A percentile compares a stretch with the other conserved stretches of the same genome.
Conservation (phyloP, 441 rosid species). For the Eugenia klotzschiana region DNA sequence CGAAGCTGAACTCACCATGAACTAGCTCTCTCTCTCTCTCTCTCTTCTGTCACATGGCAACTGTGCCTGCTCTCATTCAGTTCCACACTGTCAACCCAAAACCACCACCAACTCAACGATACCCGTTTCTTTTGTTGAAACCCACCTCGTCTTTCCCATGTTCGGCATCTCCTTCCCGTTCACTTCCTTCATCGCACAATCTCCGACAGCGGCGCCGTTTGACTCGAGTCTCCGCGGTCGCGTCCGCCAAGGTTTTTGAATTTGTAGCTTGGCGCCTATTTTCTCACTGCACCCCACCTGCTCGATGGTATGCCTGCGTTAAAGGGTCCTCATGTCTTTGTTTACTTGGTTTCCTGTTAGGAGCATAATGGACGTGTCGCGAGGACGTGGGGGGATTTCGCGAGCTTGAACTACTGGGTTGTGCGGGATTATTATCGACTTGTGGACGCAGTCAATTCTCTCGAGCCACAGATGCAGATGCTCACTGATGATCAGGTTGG, state of each 20-base stretch:
- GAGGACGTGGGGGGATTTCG: slow-evolving; percentile 32
- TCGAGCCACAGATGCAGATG: slow-evolving; percentile 41
- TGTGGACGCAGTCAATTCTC: slow-evolving; percentile 47
- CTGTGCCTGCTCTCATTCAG: slow-evolving; percentile 17
- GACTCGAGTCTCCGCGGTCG: slow-evolving; percentile 5
- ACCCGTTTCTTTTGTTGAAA: slow-evolving; percentile 7
- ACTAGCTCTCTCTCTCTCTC: background rate
- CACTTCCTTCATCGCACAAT: background rate
- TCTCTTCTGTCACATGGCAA: slow-evolving; percentile 18
- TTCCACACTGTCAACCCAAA: slow-evolving; percentile 10
- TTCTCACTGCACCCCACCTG: slow-evolving; percentile 17
- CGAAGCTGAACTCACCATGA: background rate
- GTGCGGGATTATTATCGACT: slow-evolving; percentile 79
- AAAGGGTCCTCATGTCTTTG: slow-evolving; percentile 15
- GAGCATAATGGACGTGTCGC: slow-evolving; percentile 27
- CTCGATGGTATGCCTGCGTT: slow-evolving; percentile 31
- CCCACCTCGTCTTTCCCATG: slow-evolving; percentile 2
- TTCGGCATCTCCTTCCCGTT: background rate
- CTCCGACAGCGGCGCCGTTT: slow-evolving; percentile 4
- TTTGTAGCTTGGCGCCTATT: background rate
- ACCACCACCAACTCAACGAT: background rate
- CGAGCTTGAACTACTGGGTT: slow-evolving; percentile 78
- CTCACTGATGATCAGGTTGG: slow-evolving; percentile 75
- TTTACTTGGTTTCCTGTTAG: background rate
- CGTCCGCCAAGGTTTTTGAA: slow-evolving; percentile 35